Conservation (phyloP, 2,329 filamentous ascomycete species). For the Pyricularia grisea region DNA sequence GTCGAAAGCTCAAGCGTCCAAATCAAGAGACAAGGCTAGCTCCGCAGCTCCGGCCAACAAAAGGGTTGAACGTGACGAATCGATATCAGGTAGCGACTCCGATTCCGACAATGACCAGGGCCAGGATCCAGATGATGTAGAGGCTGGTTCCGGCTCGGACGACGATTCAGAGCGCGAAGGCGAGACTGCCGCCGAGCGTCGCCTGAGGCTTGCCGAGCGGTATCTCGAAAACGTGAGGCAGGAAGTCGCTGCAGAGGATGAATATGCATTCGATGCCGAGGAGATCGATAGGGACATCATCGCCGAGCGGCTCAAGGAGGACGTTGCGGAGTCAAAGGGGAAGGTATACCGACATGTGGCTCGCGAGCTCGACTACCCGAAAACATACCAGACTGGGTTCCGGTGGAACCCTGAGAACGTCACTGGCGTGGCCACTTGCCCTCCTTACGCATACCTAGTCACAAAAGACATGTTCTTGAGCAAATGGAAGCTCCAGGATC, state of each 20-base stretch:
- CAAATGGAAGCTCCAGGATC: conserved; percentile 78
- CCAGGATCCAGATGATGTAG: conserved; percentile 23
- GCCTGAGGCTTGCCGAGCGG: conserved; percentile 78
- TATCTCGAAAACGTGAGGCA: conserved; percentile 86
- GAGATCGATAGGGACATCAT: conserved; percentile 91
- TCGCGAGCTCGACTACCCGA: conserved; percentile 58
- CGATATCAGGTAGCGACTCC: conserved; percentile 77
- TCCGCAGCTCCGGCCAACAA: conserved; percentile 28
- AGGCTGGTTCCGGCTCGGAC: conserved; percentile 30
- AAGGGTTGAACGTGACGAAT: conserved; percentile 50
- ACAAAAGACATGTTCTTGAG: conserved; percentile 76
- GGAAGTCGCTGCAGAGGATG: conserved; percentile 56
- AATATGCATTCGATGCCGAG: conserved; percentile 83
- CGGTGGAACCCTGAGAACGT: conserved; percentile 68
- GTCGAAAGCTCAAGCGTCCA: conserved; percentile 27
- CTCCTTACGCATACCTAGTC: conserved; percentile 79
- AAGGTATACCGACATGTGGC: conserved; percentile 78
- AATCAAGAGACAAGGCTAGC: conserved; percentile 17
- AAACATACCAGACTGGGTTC: conserved; percentile 62
- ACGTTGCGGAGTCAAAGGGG: conserved; percentile 86
- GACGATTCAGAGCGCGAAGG: conserved; percentile 64
- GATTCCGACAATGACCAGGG: conserved; percentile 58
- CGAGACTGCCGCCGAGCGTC: conserved; percentile 83
- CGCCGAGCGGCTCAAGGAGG: conserved; percentile 81
- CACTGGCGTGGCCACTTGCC: conserved; percentile 70